These are phyloP conservation scores for Eucalyptus pauciflora DNA, from an alignment of 345 rosid species.

Conservation along the genomic window DNA sequence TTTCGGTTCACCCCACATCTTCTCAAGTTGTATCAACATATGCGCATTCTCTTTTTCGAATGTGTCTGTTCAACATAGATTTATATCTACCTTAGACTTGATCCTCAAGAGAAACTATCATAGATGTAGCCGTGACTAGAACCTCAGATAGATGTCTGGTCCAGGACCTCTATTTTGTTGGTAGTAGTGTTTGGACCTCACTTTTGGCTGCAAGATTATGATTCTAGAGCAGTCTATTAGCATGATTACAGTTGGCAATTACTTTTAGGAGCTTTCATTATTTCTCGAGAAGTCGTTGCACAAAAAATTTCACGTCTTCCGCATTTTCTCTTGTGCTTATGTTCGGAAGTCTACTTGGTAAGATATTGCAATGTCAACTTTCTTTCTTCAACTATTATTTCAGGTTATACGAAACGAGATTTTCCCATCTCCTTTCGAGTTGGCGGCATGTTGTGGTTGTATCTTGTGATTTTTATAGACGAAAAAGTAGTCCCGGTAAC, in stretches of 20 bases:
- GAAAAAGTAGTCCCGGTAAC: background rate
- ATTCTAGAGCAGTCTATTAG: background rate
- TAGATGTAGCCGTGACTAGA: background rate
- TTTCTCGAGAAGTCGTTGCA: background rate
- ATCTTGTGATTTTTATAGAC: background rate
- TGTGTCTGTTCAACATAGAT: background rate
- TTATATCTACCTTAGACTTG: background rate
- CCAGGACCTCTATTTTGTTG: background rate
- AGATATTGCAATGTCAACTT: background rate
- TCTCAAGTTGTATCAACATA: background rate
- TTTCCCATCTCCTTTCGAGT: background rate
- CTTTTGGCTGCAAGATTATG: background rate
- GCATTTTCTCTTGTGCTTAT: background rate
- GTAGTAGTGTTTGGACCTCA: background rate
- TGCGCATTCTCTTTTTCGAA: background rate
- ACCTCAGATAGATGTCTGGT: background rate
- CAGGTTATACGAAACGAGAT: background rate
- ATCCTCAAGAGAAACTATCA: background rate
- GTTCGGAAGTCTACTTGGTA: background rate
- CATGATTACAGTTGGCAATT: background rate
- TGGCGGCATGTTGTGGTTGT: background rate
- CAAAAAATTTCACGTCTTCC: background rate
- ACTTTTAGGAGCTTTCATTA: background rate
- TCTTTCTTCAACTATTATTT: background rate
- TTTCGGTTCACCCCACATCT: background rate